Evolutionary conservation across 345 rosid species (phyloP), one percentile per base, ranked within the genome.

Genomic region (Euclidium syriacum): DNA sequence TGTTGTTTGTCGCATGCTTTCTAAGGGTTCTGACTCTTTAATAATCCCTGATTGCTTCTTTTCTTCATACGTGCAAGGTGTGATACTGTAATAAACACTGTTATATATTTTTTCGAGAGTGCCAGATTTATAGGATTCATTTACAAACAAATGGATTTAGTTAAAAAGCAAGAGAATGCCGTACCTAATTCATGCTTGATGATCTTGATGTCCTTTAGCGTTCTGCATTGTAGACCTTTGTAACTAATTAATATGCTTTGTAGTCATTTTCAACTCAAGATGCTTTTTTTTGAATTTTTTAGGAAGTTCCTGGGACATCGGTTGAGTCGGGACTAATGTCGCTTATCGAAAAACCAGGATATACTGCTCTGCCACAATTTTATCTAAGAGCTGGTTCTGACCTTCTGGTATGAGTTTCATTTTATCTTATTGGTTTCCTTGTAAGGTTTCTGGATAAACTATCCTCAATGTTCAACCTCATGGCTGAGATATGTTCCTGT

Each of bases 351-450:
- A 90, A 80, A 72, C 84, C 90, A 26, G 86, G 80, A 47, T 65
- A 80, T 65, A 78, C 83, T 67, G 79, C 85, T 38, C 71, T 90
- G 69, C 92, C 99, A 8, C 92, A 78, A 55, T 66, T 70, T 79
- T 87, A 79, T 62, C 58, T 80, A 72, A 82, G 78, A 67, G 97
- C 96, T 76, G 99, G 87, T 77, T 82, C 90, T 70, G 76, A 77
- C 15, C 88, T 94, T 73, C 71, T 85, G 95, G 99, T 94, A 77
- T 70, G 85, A 41, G 51, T 29, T 26, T 32, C 62, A 27, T 56
- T 25, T 53, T 52, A 36, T 16, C 43, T 36, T 52, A 47, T 9
- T 18, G 29, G 22, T 35, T 43, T 57, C n/a, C 52, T 29, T 23
- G 27, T 58, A 44, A 15, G 53, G 39, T 23, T 17, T 49, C 44